Conservation (phyloP, 202 grass and related monocot genomes). For the Eragrostis tef region DNA sequence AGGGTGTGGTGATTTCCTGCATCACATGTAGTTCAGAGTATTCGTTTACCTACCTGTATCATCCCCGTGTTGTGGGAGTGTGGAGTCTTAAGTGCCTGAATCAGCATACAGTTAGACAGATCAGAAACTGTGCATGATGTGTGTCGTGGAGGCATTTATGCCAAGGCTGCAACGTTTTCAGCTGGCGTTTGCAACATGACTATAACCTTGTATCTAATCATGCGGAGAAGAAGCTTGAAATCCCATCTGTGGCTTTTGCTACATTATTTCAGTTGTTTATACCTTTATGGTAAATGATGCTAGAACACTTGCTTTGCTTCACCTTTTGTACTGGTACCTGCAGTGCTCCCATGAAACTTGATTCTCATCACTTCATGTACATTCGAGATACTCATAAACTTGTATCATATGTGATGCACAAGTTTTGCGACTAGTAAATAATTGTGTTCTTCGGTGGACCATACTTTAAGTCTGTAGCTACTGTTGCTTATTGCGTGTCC, state of each 20-base stretch:
- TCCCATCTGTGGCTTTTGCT: background rate
- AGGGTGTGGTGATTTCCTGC: background rate
- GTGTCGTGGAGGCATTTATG: background rate
- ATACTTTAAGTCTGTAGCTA: background rate
- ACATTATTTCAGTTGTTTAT: slow-evolving; percentile 2
- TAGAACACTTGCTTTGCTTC: background rate
- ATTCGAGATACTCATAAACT: slow-evolving; percentile 6
- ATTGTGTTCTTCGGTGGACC: background rate
- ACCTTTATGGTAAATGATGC: background rate
- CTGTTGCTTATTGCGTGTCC: background rate
- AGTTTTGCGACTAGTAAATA: background rate
- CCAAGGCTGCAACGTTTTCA: background rate
- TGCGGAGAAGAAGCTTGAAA: background rate
- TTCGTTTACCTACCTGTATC: background rate
- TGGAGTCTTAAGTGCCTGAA: background rate
- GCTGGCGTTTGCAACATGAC: background rate
- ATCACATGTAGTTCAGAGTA: background rate
- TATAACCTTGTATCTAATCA: background rate
- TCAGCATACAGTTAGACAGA: background rate
- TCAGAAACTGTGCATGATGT: background rate
- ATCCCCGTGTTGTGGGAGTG: background rate
- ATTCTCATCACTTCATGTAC: background rate
- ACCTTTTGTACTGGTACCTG: background rate
- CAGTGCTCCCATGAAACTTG: too few relatives aligned
- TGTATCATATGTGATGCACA: slow-evolving; percentile 9